These are phyloP conservation scores for Elsinoe arachidis DNA, from an alignment of 2,329 filamentous ascomycete genomes.

Conservation along the genomic window DNA sequence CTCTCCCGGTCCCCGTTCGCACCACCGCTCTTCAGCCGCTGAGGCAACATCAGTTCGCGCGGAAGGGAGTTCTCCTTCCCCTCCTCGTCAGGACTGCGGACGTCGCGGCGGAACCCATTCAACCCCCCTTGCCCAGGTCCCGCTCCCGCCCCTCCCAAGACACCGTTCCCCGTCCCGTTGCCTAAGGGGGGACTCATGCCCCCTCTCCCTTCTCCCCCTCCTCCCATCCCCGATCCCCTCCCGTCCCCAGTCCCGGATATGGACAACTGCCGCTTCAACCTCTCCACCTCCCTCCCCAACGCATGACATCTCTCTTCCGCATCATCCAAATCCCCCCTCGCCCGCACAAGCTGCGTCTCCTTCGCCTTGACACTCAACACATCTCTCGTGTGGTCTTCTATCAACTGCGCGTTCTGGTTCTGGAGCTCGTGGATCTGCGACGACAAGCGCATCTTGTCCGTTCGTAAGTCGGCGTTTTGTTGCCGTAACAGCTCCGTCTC, in stretches of 20 bases:
- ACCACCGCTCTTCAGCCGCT: constrained; percentile 6
- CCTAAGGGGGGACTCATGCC: constrained; percentile 8
- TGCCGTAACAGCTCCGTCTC: constrained; percentile 71
- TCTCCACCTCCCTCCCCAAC: constrained; percentile 78
- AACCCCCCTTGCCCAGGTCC: constrained; percentile 35
- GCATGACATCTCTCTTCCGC: constrained; percentile 80
- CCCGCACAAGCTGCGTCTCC: constrained; percentile 90
- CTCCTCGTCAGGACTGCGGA: constrained; percentile 22
- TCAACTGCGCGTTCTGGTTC: constrained; percentile 91
- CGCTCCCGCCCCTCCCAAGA: constrained; percentile 33
- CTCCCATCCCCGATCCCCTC: constrained; percentile 29
- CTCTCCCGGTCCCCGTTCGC: neutral
- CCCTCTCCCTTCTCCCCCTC: neutral
- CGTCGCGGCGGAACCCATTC: constrained; percentile 9
- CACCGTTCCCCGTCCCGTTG: constrained; percentile 10
- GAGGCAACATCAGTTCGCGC: constrained; percentile 11
- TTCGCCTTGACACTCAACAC: constrained; percentile 93
- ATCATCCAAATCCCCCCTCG: constrained; percentile 79
- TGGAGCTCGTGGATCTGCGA: constrained; percentile 91
- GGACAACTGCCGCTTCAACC: constrained; percentile 73
- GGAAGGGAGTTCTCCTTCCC: constrained; percentile 40
- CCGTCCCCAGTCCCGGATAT: constrained; percentile 37
- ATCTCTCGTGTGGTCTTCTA: constrained; percentile 93
- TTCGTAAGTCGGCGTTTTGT: constrained; percentile 69
- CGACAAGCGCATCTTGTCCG: constrained; percentile 70